Conservation (phyloP, 2,329 filamentous ascomycete genomes). For the Clonostachys rosea region DNA sequence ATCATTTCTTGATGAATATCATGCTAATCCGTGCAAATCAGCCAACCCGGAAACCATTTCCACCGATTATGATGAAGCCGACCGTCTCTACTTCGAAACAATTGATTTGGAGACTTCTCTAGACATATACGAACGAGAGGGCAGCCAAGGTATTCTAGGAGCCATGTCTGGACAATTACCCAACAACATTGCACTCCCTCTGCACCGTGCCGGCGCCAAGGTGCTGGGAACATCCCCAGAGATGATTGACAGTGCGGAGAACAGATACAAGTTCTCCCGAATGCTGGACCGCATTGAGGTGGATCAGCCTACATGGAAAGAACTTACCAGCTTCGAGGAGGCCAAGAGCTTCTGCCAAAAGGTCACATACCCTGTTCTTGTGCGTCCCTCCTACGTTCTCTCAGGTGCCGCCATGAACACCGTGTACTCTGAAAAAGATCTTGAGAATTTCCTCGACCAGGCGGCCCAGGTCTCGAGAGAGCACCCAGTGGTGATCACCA, state of each 20-base stretch:
- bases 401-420: slow-evolving; percentile 99
- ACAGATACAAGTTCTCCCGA: slow-evolving; percentile 96
- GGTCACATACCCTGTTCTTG: slow-evolving; percentile 89
- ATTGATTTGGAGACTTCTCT: slow-evolving; percentile 87
- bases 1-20: no score
- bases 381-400: slow-evolving; percentile 92
- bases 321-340: slow-evolving; percentile 90
- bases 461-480: slow-evolving; percentile 91
- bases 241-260: slow-evolving; percentile 98
- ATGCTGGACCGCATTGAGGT: slow-evolving; percentile 94
- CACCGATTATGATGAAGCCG: slow-evolving; percentile 93
- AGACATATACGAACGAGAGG: slow-evolving; percentile 89
- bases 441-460: slow-evolving; percentile 84
- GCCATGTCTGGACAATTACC: slow-evolving; percentile 97
- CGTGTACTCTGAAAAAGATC: slow-evolving; percentile 91
- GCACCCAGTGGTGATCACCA: slow-evolving; percentile 96
- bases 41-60: slow-evolving; percentile 75
- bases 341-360: slow-evolving; percentile 81
- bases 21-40: no score
- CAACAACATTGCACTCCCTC: slow-evolving; percentile 92
- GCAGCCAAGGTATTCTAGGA: slow-evolving; percentile 78
- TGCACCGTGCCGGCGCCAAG: slow-evolving; percentile 86
- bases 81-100: slow-evolving; percentile 93
- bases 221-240: slow-evolving; percentile 94
- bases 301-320: slow-evolving; percentile 97